Evolutionary conservation across 2,329 filamentous ascomycete genomes (phyloP).

Genomic region (Davidsoniella neocaledoniae): DNA sequence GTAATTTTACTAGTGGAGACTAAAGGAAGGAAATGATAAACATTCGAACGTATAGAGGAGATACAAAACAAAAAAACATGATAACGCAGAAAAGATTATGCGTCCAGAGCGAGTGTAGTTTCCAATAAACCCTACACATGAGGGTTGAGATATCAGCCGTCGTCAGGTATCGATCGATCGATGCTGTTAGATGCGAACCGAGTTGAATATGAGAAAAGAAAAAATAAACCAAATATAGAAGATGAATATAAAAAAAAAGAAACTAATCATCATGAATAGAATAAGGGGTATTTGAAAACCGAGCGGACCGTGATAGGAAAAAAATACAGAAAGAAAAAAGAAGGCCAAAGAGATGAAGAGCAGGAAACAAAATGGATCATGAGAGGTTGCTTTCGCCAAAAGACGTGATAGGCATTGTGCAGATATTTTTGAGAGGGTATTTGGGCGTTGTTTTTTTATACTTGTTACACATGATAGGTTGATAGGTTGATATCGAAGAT

Average conservation of each 20-base stretch:
- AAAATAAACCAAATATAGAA: constrained; percentile 5
- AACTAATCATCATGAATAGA: neutral
- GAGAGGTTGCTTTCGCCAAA: neutral
- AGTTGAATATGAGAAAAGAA: constrained; percentile 6
- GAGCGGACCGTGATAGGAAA: constrained; percentile 18
- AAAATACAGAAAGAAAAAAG: neutral
- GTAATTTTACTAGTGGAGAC: no score
- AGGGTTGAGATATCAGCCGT: no score
- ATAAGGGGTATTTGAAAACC: constrained; percentile 1
- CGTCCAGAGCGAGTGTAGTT: no score
- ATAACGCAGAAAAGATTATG: no score
- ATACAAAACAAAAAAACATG: neutral
- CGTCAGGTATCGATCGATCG: neutral
- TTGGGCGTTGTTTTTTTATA: no score
- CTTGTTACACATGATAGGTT: no score
- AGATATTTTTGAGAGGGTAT: no score
- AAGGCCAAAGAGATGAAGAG: neutral
- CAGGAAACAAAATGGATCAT: neutral
- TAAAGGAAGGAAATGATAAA: neutral
- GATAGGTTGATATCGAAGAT: no score
- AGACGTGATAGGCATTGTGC: no score
- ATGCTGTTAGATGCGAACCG: no score
- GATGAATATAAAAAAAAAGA: constrained; percentile 1
- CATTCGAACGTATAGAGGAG: neutral
- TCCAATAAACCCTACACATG: no score